Conservation (phyloP, 2,329 filamentous ascomycete genomes). For the Fusarium euwallaceae region DNA sequence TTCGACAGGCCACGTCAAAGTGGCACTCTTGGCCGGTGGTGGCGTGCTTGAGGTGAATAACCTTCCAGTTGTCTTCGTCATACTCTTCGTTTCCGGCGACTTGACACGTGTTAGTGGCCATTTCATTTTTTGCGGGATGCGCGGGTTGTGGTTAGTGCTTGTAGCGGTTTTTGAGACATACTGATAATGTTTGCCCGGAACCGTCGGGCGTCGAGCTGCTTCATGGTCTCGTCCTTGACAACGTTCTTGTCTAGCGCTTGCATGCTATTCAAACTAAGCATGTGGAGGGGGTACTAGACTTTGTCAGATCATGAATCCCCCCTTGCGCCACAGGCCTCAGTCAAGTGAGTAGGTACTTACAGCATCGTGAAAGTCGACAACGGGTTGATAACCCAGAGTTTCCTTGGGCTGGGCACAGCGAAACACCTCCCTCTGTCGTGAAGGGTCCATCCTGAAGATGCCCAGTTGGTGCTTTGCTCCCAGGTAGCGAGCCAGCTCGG, state of each 20-base stretch:
- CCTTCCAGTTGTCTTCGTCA: conserved; percentile 78
- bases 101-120: conserved; percentile 50
- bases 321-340: background rate
- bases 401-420: conserved; percentile 70
- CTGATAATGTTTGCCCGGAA: conserved; percentile 81
- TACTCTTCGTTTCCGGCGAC: conserved; percentile 74
- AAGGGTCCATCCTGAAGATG: conserved; percentile 76
- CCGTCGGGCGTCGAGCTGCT: conserved; percentile 70
- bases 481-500: conserved; percentile 74
- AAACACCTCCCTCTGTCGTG: conserved; percentile 68
- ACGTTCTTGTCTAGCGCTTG: conserved; percentile 71
- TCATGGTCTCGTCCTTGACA: conserved; percentile 61
- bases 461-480: conserved; percentile 75
- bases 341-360: conserved; percentile 57
- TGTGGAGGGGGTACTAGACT: conserved; percentile 74
- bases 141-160: background rate
- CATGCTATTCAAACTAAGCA: conserved; percentile 75
- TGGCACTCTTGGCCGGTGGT: conserved; percentile 37
- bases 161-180: conserved; percentile 46
- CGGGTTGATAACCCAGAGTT: conserved; percentile 72
- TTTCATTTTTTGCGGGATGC: background rate
- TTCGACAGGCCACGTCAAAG: conserved; percentile 73
- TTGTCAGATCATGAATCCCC: conserved; percentile 12
- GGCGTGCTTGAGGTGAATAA: conserved; percentile 64
- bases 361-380: conserved; percentile 77